phyloP scores from a whole-genome alignment of 1,284 basidiomycete species.

The Dichomitus squalens region DNA sequence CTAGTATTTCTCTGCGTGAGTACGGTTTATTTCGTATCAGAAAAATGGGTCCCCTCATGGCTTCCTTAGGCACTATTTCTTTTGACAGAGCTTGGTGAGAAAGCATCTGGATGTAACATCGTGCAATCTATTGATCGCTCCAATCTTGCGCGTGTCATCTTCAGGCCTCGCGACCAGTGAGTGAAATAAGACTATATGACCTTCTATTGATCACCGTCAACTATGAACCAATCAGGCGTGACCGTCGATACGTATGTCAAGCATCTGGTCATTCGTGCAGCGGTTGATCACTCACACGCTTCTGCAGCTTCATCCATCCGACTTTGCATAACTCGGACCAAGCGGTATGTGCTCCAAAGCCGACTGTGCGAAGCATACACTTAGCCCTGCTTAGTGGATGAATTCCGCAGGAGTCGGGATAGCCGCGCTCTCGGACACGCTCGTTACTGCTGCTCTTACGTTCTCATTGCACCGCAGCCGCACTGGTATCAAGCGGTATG shows the following conservation, averaged over 20 bases:
- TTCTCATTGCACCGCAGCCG: constrained; percentile 15
- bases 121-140: neutral
- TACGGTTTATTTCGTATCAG: neutral
- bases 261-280: neutral
- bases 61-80: constrained; percentile 6
- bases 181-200: neutral
- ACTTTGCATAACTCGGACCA: constrained; percentile 16
- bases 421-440: constrained; percentile 17
- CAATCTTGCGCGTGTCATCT: neutral
- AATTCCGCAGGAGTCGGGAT: constrained; percentile 20
- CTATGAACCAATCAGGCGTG: constrained; percentile 2
- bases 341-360: constrained; percentile 5
- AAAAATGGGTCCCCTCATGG: neutral
- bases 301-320: constrained; percentile 7
- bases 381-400: constrained; percentile 12
- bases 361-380: neutral
- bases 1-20: constrained; percentile 15
- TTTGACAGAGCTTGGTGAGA: constrained; percentile 9
- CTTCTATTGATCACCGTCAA: neutral
- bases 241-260: constrained; percentile 12
- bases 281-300: neutral
- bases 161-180: constrained; percentile 12
- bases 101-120: too few relatives aligned
- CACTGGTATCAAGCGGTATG: constrained; percentile 15
- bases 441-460: constrained; percentile 17